Conservation (phyloP, 2,329 filamentous ascomycete species). For the Phoma sp. region DNA sequence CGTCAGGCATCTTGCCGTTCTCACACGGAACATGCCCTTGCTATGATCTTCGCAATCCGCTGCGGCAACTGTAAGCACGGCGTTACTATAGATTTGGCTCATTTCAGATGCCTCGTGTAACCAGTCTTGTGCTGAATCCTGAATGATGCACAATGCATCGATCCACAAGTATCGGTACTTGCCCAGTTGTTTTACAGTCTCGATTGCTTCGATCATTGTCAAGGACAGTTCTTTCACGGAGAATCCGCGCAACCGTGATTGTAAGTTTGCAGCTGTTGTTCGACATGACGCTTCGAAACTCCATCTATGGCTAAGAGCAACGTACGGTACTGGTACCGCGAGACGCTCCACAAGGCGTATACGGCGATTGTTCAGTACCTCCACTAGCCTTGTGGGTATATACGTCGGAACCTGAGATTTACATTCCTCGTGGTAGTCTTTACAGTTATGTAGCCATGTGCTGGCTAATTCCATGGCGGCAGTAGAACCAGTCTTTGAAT, state of each 20-base stretch:
- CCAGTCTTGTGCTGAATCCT: constrained; percentile 25
- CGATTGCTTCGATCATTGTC: neutral
- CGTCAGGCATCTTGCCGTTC: too few relatives aligned
- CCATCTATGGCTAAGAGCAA: neutral
- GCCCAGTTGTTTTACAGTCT: neutral
- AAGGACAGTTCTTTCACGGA: neutral
- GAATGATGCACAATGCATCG: constrained; percentile 23
- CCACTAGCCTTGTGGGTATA: neutral
- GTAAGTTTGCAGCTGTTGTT: neutral
- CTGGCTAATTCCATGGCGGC: neutral
- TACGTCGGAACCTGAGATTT: neutral
- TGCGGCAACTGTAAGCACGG: constrained; percentile 20
- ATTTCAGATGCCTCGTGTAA: constrained; percentile 20
- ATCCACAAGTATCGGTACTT: neutral
- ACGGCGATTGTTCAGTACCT: neutral
- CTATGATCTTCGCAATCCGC: neutral
- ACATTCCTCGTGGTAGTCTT: neutral
- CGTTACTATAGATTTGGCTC: constrained; percentile 15
- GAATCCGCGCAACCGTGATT: neutral
- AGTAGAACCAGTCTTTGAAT: neutral
- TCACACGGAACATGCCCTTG: neutral
- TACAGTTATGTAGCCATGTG: neutral
- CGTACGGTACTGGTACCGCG: neutral
- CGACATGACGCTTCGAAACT: neutral
- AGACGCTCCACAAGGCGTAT: neutral